phyloP scores from a whole-genome alignment of 257 asterid species.

The Apocynum venetum region DNA sequence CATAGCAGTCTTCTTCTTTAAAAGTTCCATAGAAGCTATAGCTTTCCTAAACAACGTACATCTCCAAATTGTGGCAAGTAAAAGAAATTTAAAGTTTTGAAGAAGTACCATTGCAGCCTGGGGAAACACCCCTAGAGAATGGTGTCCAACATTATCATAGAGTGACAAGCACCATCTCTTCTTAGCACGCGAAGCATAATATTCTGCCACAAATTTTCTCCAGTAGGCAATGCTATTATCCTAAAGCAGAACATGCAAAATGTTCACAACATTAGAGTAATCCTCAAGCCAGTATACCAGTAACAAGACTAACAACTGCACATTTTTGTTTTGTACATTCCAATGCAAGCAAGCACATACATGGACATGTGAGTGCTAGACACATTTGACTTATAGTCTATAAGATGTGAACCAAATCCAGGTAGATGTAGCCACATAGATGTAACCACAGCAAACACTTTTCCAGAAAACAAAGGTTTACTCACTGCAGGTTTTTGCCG shows the following conservation, averaged over 20 bases:
- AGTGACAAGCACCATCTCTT: slow-evolving; percentile 94
- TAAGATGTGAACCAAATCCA: neutral
- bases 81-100: neutral
- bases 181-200: slow-evolving; percentile 94
- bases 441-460: neutral
- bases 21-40: no score
- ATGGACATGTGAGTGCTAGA: neutral
- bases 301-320: neutral
- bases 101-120: slow-evolving; percentile 84
- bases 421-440: neutral
- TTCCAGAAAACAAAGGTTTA: slow-evolving; percentile 11
- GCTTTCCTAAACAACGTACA: no score
- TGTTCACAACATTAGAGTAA: neutral
- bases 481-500: slow-evolving; percentile 91
- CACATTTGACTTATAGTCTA: neutral
- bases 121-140: slow-evolving; percentile 90
- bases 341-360: neutral
- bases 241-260: slow-evolving; percentile 23
- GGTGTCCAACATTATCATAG: slow-evolving; percentile 88
- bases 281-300: neutral
- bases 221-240: slow-evolving; percentile 90
- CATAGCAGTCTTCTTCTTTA: no score
- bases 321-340: neutral
- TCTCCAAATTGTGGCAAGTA: no score
- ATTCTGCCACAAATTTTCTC: slow-evolving; percentile 95